Conservation (phyloP, 306 rosid genomes). For the Trifolium repens region DNA sequence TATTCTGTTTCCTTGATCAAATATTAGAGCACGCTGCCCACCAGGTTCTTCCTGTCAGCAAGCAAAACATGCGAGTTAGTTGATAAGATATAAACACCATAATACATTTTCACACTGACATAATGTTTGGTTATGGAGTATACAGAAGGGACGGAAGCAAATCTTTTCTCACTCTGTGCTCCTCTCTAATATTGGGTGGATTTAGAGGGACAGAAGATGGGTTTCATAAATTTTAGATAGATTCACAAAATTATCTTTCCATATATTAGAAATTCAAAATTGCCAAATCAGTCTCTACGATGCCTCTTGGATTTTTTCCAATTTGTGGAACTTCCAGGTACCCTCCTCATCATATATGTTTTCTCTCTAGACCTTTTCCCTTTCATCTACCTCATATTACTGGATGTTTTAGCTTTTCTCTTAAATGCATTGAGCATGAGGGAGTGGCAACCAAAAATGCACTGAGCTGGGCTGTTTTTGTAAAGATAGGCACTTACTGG, state of each 20-base stretch:
- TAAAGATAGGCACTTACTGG: no score
- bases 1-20: slow-evolving; percentile 95
- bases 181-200: background rate
- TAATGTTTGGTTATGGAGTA: background rate
- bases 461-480: no score
- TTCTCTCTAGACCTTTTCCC: no score
- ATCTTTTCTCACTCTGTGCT: background rate
- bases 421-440: no score
- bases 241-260: background rate
- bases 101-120: slow-evolving; percentile 15
- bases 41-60: slow-evolving; percentile 93
- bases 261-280: background rate
- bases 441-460: no score
- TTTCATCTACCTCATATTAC: no score
- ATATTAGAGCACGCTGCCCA: slow-evolving; percentile 94
- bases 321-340: no score
- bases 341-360: no score
- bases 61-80: slow-evolving; percentile 28
- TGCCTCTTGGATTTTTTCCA: no score
- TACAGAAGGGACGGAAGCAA: background rate
- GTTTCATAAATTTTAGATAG: background rate
- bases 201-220: background rate
- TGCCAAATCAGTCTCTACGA: background rate
- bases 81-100: slow-evolving; percentile 2
- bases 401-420: no score